Evolutionary conservation across 129 eudicot species (phyloP), one percentile per base, ranked within the genome.

Genomic region (Tagetes patula): DNA sequence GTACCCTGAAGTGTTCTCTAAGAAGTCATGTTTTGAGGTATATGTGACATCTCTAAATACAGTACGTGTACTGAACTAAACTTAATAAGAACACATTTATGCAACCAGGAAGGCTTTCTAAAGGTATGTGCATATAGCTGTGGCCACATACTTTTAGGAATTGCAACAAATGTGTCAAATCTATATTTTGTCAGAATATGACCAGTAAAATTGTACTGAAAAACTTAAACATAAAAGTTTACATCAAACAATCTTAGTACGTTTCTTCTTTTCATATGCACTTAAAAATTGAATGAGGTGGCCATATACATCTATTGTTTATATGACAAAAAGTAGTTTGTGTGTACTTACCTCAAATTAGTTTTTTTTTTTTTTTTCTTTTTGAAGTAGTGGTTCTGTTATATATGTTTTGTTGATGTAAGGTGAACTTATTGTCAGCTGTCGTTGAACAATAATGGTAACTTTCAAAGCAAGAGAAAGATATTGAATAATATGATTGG

Each of bases 1-100:
- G 2, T 89, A 70, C 58, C 98, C 95, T 52, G 95, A 85, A 72
- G 38, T 84, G 59, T 93, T 93, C 81, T 78, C 84, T 39, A 78
- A 56, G 79, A 93, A 89, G 81, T 82, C 95, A 65, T 93, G 98
- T 78, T 82, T 87, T 77, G 98, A 93, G 98, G 96, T 93, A 81
- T 79, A 46, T 77, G 59, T 71, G 27, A 55, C 46, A 37, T 69
- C 64, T 74, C 65, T 50, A 68, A 32, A 20, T 53, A 36, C 45
- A n/a, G 40, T 58, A 32, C n/a, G 10, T 60, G 8, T 60, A 36
- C 8, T 60, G 41, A 60, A 60, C 4, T 60, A 27, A 60, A 60
- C 66, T 60, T 63, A 4, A 63, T 63, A 13, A 38, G 48, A 63
- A 38, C 33, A 63, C 69, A 63, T 36, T 61, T 33, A 11, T 61